Evolutionary conservation across 768 basidiomycete species (phyloP), one percentile per base, ranked within the genome.

Genomic region (Suillus clintonianus): DNA sequence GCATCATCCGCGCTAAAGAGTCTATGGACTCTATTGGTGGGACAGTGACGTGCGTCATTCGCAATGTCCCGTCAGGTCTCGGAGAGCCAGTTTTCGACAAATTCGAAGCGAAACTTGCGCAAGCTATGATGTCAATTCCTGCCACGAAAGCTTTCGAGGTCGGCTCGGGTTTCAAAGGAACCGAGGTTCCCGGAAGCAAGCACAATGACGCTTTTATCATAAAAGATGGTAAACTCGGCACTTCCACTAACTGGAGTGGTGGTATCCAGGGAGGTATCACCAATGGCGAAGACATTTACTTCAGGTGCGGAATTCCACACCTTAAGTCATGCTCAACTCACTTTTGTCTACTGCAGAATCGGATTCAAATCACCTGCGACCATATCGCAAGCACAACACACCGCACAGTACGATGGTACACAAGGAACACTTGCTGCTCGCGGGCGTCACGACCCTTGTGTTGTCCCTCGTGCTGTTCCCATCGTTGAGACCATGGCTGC

Each of bases 11-110:
- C 60, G 95, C 97, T 41, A 98, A 98, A 77, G 89, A 94, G 22
- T 83, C 87, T 2, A 80, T 86, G 61, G 97, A 99, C 80, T 99
- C 97, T 4, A 96, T 99, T 66, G 97, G 97, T 58, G 97, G 97
- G n/a, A 97, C 94, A 3, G 88, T 99, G 60, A 99, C 95, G 62
- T 99, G 97, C 74, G 93, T 99, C 43, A 92, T 99, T 69, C 91
- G 97, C 50, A 88, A 89, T 62, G 88, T 90, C 2, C 97, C 97
- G 53, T 79, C 89, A 22, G 97, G 97, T 9, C 86, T 99, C 34
- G 97, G 97, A 57, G 97, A 99, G 77, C 97, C 97, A 60, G 91
- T 94, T 58, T 99, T 99, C 77, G 96, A 99, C 85, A 99, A 99
- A 78, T 90, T 99, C 76, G 97, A 97, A 78, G 97, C 97, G 22